These are phyloP conservation scores for Nothophaeocryptopus gaeumannii DNA, from an alignment of 2,329 filamentous ascomycete genomes.

Conservation along the genomic window DNA sequence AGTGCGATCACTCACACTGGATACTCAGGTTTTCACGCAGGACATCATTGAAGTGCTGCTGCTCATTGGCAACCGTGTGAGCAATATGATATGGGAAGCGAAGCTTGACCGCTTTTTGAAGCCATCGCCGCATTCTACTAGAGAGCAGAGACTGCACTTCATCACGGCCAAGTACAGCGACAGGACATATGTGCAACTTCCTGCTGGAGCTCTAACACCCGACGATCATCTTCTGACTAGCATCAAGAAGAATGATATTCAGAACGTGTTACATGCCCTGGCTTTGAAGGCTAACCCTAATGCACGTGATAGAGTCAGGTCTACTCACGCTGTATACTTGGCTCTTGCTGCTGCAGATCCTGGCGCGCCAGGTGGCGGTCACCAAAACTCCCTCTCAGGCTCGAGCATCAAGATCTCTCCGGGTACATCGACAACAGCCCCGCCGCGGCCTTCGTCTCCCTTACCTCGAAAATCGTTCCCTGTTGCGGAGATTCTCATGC, in stretches of 20 bases:
- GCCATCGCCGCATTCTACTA: conserved; percentile 70
- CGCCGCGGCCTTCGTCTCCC: conserved; percentile 37
- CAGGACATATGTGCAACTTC: conserved; percentile 71
- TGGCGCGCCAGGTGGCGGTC: conserved; percentile 60
- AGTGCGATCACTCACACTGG: conserved; percentile 87
- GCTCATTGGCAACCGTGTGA: conserved; percentile 87
- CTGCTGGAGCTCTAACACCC: conserved; percentile 62
- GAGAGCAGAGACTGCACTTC: conserved; percentile 89
- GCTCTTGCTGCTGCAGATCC: conserved; percentile 91
- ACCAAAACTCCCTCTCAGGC: conserved; percentile 35
- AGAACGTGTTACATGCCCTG: conserved; percentile 85
- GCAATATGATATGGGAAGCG: conserved; percentile 96
- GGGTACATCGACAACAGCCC: conserved; percentile 21
- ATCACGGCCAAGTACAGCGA: conserved; percentile 96
- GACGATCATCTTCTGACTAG: conserved; percentile 88
- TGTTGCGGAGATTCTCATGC: conserved; percentile 83
- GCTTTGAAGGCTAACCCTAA: conserved; percentile 87
- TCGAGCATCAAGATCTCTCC: conserved; percentile 34
- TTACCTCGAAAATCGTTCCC: conserved; percentile 63
- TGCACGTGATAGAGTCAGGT: conserved; percentile 76
- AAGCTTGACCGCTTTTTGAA: conserved; percentile 72
- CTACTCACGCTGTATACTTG: conserved; percentile 84
- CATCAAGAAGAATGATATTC: conserved; percentile 94
- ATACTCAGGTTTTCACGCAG: conserved; percentile 92
- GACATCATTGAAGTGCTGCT: conserved; percentile 94